Evolutionary conservation across 2,329 filamentous ascomycete species (phyloP), one percentile per base, ranked within the genome.

Genomic region (Colletotrichum graminicola): DNA sequence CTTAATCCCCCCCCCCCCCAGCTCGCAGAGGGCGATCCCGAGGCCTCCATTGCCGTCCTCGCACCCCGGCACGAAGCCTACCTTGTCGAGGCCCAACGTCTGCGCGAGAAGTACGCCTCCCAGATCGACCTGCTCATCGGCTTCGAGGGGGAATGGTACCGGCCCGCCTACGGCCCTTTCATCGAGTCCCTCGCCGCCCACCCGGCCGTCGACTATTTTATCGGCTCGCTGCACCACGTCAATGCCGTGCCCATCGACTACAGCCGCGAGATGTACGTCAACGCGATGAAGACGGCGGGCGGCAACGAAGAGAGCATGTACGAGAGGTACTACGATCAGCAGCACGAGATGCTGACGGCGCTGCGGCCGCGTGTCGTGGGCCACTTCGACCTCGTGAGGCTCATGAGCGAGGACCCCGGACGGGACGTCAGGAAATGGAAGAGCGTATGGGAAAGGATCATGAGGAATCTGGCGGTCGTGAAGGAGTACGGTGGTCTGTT

Each of bases 91-190:
- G 95, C 96, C 11, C 81, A 86, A 63, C 90, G 92, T 43, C 85
- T 99, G 39, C 92, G 92, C 66, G 80, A 83, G 3, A 88, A 87
- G 74, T 98, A 98, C 82, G 86, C 88, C 7, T 78, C 83, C 11
- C 85, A 91, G 74, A 94, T 99, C 76, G 86, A 91, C 66, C 86
- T 99, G 74, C 87, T 97, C 54, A 90, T 99, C 78, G 96, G 94
- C 56, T 97, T 98, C 79, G 96, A 99, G 81, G 89, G 90, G 65
- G 96, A 99, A 80, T 99, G 94, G 91, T 96, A 98, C 79, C 91
- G 95, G 8, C 87, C 91, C 0, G 86, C 85, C 4, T 89, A 91
- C 76, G 81, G 80, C 0, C 73, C 83, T 2, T 82, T 92, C 57
- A 91, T 97, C 70, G 78, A 83, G 43, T 76, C 80, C 14, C 87